These are phyloP conservation scores for Glonium stellatum DNA, from an alignment of 495 filamentous ascomycete species.

Conservation along the genomic window DNA sequence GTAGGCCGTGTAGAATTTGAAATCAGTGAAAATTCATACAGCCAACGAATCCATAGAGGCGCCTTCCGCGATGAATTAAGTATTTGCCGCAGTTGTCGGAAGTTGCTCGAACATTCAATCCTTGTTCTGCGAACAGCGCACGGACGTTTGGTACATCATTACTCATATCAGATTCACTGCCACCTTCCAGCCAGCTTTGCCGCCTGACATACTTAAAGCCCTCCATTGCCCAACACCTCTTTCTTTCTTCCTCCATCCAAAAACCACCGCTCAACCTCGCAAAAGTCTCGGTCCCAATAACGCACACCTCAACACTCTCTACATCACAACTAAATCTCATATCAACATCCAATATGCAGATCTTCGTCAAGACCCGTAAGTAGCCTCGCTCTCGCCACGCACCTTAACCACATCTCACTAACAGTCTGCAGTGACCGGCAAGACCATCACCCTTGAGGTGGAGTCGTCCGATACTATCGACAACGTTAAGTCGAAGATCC, in stretches of 20 bases:
- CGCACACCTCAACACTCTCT: conserved; percentile 10
- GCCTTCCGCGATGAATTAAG: neutral
- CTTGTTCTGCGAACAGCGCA: conserved; percentile 10
- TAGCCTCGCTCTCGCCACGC: conserved; percentile 34
- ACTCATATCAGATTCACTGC: neutral
- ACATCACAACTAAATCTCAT: neutral
- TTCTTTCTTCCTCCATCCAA: conserved; percentile 3
- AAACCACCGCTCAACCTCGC: conserved; percentile 5
- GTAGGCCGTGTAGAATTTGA: neutral
- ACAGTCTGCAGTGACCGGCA: conserved; percentile 65
- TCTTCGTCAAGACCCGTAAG: conserved; percentile 96
- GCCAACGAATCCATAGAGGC: neutral
- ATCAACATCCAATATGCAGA: conserved; percentile 55
- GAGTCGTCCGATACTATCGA: conserved; percentile 98
- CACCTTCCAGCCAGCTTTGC: conserved; percentile 1
- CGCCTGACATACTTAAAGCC: conserved; percentile 8
- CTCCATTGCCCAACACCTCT: conserved; percentile 16
- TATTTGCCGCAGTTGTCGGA: conserved; percentile 1
- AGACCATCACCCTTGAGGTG: conserved; percentile 99
- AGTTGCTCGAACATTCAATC: conserved; percentile 25
- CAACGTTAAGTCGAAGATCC: conserved; percentile 98
- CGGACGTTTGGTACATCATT: conserved; percentile 14
- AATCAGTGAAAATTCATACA: neutral
- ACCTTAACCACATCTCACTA: conserved; percentile 16
- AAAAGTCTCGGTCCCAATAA: conserved; percentile 6